These are phyloP conservation scores for Pyrus hybrid DNA, from an alignment of 331 rosid genomes.

Conservation along the genomic window DNA sequence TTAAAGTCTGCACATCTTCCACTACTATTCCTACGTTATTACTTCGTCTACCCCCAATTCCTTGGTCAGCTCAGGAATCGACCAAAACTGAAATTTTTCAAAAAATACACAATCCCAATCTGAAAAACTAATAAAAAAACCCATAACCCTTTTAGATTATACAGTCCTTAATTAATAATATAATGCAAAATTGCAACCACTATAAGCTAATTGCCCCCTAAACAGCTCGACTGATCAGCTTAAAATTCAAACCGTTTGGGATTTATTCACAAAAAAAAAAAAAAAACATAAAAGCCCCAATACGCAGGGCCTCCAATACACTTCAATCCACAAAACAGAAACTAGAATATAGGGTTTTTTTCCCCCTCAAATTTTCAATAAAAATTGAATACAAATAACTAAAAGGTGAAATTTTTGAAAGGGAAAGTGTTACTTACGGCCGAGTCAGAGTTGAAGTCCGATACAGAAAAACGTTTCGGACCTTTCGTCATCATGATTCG, in stretches of 20 bases:
- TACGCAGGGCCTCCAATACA: neutral
- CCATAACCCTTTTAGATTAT: neutral
- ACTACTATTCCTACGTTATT: neutral
- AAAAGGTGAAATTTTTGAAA: neutral
- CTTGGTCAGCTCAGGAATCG: neutral
- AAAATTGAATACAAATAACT: neutral
- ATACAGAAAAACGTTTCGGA: constrained; percentile 57
- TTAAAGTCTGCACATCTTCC: neutral
- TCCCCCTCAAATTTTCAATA: neutral
- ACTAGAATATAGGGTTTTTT: neutral
- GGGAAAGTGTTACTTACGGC: constrained; percentile 35
- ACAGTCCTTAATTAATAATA: neutral
- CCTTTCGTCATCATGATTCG: constrained; percentile 51
- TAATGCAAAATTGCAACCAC: neutral
- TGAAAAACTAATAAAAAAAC: neutral
- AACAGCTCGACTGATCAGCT: neutral
- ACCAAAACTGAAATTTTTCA: neutral
- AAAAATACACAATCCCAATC: neutral
- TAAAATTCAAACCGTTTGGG: neutral
- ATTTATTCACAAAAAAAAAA: neutral
- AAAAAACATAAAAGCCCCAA: neutral
- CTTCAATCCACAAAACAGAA: neutral
- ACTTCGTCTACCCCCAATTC: neutral
- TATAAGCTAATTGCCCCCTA: neutral
- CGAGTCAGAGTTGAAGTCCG: constrained; percentile 58